Evolutionary conservation across 768 basidiomycete species (phyloP).

Genomic region (Rhizopogon sp.): DNA sequence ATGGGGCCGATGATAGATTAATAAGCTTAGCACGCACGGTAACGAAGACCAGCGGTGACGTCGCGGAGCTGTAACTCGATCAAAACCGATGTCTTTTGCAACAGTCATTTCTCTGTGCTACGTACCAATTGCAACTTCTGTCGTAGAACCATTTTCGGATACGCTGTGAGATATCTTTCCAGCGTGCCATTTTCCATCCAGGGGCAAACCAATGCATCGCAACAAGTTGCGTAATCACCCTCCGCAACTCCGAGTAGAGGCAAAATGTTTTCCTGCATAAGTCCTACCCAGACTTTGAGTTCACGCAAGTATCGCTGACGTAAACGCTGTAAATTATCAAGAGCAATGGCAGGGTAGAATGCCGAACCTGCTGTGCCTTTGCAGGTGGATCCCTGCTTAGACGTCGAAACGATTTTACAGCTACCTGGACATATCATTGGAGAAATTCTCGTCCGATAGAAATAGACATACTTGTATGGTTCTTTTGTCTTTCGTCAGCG

Average conservation of each 20-base stretch:
- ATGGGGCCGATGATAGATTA: neutral
- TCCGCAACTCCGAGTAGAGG: slow-evolving; percentile 24
- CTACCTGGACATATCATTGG: neutral
- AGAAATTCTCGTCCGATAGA: neutral
- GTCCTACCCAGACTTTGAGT: slow-evolving; percentile 13
- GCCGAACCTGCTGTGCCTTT: neutral
- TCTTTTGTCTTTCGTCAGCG: neutral
- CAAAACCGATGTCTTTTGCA: neutral
- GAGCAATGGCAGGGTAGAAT: neutral
- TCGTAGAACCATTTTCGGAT: neutral
- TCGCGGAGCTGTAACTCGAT: neutral
- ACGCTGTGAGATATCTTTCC: slow-evolving; percentile 11
- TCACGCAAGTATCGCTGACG: slow-evolving; percentile 17
- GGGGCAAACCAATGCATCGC: slow-evolving; percentile 22
- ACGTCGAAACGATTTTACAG: neutral
- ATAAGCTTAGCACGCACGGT: neutral
- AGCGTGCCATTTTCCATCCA: slow-evolving; percentile 27
- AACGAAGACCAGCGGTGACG: neutral
- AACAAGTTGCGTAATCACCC: slow-evolving; percentile 17
- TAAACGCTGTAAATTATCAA: neutral
- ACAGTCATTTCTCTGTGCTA: neutral
- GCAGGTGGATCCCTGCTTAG: neutral
- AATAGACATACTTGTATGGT: neutral
- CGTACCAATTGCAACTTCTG: neutral
- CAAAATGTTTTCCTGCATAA: slow-evolving; percentile 23